Conservation (phyloP, 805 yeast species). For the Zygosaccharomyces bailii region DNA sequence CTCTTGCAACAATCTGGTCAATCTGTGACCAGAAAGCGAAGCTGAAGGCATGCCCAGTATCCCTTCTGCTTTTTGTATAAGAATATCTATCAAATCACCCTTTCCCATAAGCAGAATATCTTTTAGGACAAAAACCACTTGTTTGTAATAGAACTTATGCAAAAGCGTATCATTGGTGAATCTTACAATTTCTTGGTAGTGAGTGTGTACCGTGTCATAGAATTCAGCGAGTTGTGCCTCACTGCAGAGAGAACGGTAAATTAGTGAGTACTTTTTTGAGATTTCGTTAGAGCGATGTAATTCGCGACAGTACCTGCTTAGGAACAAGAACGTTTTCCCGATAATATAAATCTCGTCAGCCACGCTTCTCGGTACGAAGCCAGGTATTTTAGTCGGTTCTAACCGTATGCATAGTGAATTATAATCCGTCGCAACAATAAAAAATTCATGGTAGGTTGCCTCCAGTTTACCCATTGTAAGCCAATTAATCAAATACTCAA, state of each 20-base stretch:
- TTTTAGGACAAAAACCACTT: slow-evolving; percentile 60
- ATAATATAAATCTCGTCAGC: slow-evolving; percentile 54
- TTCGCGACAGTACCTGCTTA: slow-evolving; percentile 64
- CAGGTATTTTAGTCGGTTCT: slow-evolving; percentile 36
- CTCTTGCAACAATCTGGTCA: slow-evolving; percentile 61
- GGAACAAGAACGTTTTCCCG: slow-evolving; percentile 68
- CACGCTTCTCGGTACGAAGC: slow-evolving; percentile 37
- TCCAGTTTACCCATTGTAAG: slow-evolving; percentile 59
- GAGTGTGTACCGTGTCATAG: slow-evolving; percentile 39
- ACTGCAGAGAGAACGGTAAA: slow-evolving; percentile 13
- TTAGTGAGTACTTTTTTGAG: slow-evolving; percentile 30
- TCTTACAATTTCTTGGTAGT: slow-evolving; percentile 51
- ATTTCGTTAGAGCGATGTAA: slow-evolving; percentile 56
- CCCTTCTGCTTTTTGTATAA: slow-evolving; percentile 53
- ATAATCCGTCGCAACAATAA: slow-evolving; percentile 36
- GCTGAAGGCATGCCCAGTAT: slow-evolving; percentile 59
- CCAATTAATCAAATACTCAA: slow-evolving; percentile 62
- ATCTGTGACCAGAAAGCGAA: slow-evolving; percentile 59
- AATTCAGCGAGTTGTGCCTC: slow-evolving; percentile 19
- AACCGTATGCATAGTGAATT: slow-evolving; percentile 12
- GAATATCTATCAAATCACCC: slow-evolving; percentile 76
- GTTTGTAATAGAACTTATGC: slow-evolving; percentile 45
- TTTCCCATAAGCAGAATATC: slow-evolving; percentile 65
- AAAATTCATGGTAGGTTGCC: slow-evolving; percentile 59
- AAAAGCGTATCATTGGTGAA: slow-evolving; percentile 50